Evolutionary conservation across 2,329 filamentous ascomycete species (phyloP), one percentile per base, ranked within the genome.

Genomic region (Alternaria burnsii): DNA sequence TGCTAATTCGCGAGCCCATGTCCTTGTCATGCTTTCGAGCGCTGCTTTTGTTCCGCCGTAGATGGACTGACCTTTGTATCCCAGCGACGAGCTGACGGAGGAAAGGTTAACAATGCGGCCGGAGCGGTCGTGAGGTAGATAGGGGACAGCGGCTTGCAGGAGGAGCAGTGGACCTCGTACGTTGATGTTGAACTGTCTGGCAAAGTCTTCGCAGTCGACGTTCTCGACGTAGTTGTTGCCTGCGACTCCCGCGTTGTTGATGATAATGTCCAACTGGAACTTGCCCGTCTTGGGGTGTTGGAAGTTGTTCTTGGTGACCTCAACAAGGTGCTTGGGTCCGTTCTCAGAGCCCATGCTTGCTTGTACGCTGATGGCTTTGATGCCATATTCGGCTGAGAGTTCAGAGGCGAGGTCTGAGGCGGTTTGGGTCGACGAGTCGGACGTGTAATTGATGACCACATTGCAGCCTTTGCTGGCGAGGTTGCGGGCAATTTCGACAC

Each of bases 241-340:
- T 11, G 83, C 79, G 3, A 87, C 81, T 26, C 92, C 93, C 30
- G 93, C 93, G 77, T 96, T 97, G 85, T 97, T 96, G 82, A 97
- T 82, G 54, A 97, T 82, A 62, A 97, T 92, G 79, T 96, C 92
- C 72, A 97, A 85, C 71, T 89, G 87, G 75, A 93, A 87, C 56
- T 82, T 81, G 60, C 79, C 78, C 63, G 80, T 83, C 69, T 84
- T 83, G 28, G 85, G 82, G 65, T 78, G 76, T 9, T 84, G 75
- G 78, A 91, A 89, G 72, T 88, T 82, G 65, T 87, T 82, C 68
- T 86, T 84, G 5, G 87, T 84, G 0, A 84, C 83, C 24, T 82
- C 79, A 67, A 93, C 78, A 52, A 93, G 83, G 42, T 85, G 80
- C 6, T 83, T 81, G 2, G 89, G 87, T 1, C 88, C 88, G 7